Evolutionary conservation across 345 rosid species (phyloP), one percentile per base, ranked within the genome.

Genomic region (Eucalyptus regnans): DNA sequence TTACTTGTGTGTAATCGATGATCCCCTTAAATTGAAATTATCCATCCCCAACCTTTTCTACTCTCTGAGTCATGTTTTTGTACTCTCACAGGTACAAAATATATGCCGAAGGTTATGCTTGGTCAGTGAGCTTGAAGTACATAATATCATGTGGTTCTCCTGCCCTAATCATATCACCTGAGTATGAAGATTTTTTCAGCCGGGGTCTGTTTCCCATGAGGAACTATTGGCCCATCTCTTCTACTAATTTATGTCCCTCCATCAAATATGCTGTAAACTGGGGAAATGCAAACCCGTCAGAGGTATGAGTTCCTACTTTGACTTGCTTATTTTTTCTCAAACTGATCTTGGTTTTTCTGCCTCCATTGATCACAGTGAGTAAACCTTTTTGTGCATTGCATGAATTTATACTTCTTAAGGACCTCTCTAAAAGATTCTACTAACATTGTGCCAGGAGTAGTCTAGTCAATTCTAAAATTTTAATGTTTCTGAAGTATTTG

Each of bases 111-210:
- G 99, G 99, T 88, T 96, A 89, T 89, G 98, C 99, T 46, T 96
- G 99, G 99, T 96, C 99, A 33, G 99, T 97, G 89, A 96, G 98
- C 92, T 92, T 97, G 90, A 97, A 97, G 92, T 97, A 97, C 88
- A 96, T 97, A 87, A 37, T 97, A 86, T 93, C 99, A 7, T 97
- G 99, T 87, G 97, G 97, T 89, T 96, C 99, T 37, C 92, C 95
- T 88, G 88, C 98, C 46, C 94, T 97, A 43, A 92, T 96, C 86
- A 96, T 97, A 91, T 88, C 99, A 87, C 96, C 98, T 2, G 91
- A 94, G 87, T 96, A 96, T 87, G 98, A 97, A 91, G 99, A 97
- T 91, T 96, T 97, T 95, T 96, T 97, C 90, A 94, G 94, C 76
- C 96, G 99, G 41, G 98, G 96, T 33, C 97, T 97, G 79, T 87